These are phyloP conservation scores for Dendrobium catenatum DNA, from an alignment of 106 monocot genomes.

Conservation along the genomic window DNA sequence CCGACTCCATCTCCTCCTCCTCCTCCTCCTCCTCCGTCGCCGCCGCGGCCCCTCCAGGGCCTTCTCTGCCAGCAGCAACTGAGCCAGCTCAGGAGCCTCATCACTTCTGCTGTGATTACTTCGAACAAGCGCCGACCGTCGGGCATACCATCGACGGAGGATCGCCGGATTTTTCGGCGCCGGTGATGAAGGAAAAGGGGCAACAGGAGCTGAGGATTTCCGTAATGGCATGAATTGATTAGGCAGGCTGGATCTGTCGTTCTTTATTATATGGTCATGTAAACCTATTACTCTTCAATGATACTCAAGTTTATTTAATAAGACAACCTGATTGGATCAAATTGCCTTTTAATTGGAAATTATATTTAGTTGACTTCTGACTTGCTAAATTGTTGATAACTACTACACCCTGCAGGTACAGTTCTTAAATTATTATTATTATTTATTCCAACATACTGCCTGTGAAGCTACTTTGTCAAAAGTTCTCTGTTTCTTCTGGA, in stretches of 20 bases:
- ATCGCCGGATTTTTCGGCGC: neutral
- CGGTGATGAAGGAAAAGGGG: neutral
- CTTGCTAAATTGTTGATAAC: too few species aligned
- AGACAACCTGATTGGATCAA: too few species aligned
- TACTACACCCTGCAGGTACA: too few species aligned
- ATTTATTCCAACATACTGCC: too few species aligned
- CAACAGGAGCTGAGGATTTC: neutral
- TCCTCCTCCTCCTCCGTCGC: slow-evolving; percentile 9
- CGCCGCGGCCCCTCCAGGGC: neutral
- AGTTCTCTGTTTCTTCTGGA: too few species aligned
- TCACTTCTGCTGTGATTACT: neutral
- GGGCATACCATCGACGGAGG: neutral
- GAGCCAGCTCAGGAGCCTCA: slow-evolving; percentile 16
- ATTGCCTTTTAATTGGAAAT: too few species aligned
- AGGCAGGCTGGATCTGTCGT: neutral
- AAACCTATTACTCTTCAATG: too few species aligned
- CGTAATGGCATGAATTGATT: neutral
- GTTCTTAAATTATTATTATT: too few species aligned
- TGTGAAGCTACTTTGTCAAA: too few species aligned
- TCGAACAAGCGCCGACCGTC: neutral
- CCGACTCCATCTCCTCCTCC: slow-evolving; percentile 7
- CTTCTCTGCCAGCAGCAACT: slow-evolving; percentile 17
- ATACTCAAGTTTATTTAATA: too few species aligned
- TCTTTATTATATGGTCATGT: too few species aligned
- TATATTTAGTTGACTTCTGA: too few species aligned